phyloP scores from a whole-genome alignment of 495 filamentous ascomycete genomes.

The Podospora anserina region DNA sequence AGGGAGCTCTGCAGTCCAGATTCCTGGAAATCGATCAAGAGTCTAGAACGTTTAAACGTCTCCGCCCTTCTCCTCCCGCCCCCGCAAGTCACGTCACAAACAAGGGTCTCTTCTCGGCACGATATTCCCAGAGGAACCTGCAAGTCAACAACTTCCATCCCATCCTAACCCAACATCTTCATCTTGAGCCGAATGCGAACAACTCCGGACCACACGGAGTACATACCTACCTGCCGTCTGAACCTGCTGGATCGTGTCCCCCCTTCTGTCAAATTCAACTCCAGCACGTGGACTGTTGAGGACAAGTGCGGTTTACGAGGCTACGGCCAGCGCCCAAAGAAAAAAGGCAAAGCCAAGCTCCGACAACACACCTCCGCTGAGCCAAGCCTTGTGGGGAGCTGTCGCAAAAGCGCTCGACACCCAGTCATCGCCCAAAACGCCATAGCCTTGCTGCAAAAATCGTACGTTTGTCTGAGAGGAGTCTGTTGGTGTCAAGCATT shows the following conservation, averaged over 20 bases:
- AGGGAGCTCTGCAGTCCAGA: neutral
- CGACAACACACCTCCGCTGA: neutral
- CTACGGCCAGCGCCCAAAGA: neutral
- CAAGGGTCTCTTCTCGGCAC: neutral
- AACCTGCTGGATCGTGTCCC: too few relatives aligned
- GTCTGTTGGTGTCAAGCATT: neutral
- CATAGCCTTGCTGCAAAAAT: conserved; percentile 27
- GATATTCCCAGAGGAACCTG: neutral
- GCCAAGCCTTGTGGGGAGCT: conserved; percentile 8
- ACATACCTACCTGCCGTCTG: too few relatives aligned
- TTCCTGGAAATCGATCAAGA: conserved; percentile 12
- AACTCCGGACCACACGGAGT: neutral
- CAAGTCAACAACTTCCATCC: too few relatives aligned
- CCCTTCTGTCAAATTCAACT: too few relatives aligned
- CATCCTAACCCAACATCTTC: neutral
- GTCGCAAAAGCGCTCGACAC: conserved; percentile 5
- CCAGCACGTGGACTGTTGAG: neutral
- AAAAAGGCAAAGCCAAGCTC: neutral
- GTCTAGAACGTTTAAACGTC: conserved; percentile 14
- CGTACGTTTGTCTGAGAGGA: conserved; percentile 23
- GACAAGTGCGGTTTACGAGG: neutral
- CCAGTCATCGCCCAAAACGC: conserved; percentile 12
- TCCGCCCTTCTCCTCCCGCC: neutral
- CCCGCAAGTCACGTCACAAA: conserved; percentile 10
- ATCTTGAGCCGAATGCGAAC: neutral